A percentile compares a stretch with the other conserved stretches of the same genome.
phyloP scores from a whole-genome alignment of 345 rosid species.

The Eucalyptus microcorys region DNA sequence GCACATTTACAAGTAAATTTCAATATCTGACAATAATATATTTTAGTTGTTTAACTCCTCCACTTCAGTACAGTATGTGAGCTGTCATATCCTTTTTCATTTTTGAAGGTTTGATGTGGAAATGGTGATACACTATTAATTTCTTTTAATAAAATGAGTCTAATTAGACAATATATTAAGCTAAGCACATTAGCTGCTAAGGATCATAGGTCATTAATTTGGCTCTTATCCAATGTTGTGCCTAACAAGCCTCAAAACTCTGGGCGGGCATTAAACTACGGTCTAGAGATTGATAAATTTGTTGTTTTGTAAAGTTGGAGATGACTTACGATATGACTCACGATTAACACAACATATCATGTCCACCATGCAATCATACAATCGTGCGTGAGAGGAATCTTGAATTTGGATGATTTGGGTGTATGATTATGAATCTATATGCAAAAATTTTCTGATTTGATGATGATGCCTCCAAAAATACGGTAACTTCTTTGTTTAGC shows the following conservation, averaged over 20 bases:
- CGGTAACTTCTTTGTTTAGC: not conserved
- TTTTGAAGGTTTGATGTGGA: no score
- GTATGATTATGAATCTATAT: no score
- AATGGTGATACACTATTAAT: no score
- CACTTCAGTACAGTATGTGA: no score
- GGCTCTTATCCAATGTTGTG: not conserved
- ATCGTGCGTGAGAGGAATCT: not conserved
- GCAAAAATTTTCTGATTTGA: not conserved
- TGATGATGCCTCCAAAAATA: not conserved
- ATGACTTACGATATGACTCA: slow-evolving; percentile 7
- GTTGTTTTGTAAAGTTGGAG: not conserved
- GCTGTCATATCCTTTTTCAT: no score
- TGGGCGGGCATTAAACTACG: not conserved
- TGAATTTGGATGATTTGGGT: not conserved
- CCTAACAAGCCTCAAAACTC: not conserved
- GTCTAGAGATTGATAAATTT: not conserved
- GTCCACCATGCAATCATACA: not conserved
- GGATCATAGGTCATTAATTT: no score
- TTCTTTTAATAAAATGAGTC: no score
- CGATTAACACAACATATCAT: slow-evolving; percentile 12
- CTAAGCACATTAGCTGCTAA: no score
- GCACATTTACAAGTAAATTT: no score
- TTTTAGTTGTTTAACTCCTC: no score
- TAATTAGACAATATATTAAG: no score
- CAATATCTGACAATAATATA: no score